Percentiles rank a stretch among this genome's conserved stretches.
phyloP scores from a whole-genome alignment of 805 yeast species.

The Wickerhamiella allomyrinae region DNA sequence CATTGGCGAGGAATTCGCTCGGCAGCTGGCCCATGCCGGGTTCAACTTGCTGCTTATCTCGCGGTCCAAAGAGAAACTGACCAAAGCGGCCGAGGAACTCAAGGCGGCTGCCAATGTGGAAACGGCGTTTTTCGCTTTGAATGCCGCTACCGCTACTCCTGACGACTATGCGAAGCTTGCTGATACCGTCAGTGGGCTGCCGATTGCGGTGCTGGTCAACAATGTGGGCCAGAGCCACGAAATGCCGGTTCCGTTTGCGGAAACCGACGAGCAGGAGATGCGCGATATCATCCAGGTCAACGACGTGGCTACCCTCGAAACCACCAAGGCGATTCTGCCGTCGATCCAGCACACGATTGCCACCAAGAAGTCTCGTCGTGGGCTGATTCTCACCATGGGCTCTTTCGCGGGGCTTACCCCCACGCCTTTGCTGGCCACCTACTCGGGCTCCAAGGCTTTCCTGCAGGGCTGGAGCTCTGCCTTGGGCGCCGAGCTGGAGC shows the following conservation, averaged over 20 bases:
- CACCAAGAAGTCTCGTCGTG: conserved; percentile 27
- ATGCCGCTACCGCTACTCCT: conserved; percentile 50
- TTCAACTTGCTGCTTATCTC: conserved; percentile 74
- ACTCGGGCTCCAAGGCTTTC: conserved; percentile 93
- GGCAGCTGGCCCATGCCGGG: conserved; percentile 73
- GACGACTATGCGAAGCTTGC: conserved; percentile 42
- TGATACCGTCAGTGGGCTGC: conserved; percentile 29
- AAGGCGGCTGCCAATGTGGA: conserved; percentile 39
- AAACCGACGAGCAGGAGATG: conserved; percentile 63
- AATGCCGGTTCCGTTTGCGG: conserved; percentile 85
- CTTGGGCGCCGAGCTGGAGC: conserved; percentile 67
- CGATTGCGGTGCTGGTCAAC: conserved; percentile 64
- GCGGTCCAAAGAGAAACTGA: conserved; percentile 68
- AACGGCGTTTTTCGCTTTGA: conserved; percentile 60
- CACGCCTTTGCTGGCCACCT: conserved; percentile 80
- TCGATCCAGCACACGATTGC: conserved; percentile 42
- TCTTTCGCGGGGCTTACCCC: conserved; percentile 93
- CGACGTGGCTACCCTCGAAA: conserved; percentile 65
- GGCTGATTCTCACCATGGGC: conserved; percentile 86
- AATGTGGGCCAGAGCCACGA: conserved; percentile 93
- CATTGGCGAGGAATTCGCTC: conserved; percentile 82
- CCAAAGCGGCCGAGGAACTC: conserved; percentile 48
- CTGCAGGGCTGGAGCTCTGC: conserved; percentile 87
- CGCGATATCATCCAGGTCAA: conserved; percentile 72
- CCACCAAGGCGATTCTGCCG: conserved; percentile 72